phyloP scores from a whole-genome alignment of 768 basidiomycete genomes.

The Multifurca ochricompacta region DNA sequence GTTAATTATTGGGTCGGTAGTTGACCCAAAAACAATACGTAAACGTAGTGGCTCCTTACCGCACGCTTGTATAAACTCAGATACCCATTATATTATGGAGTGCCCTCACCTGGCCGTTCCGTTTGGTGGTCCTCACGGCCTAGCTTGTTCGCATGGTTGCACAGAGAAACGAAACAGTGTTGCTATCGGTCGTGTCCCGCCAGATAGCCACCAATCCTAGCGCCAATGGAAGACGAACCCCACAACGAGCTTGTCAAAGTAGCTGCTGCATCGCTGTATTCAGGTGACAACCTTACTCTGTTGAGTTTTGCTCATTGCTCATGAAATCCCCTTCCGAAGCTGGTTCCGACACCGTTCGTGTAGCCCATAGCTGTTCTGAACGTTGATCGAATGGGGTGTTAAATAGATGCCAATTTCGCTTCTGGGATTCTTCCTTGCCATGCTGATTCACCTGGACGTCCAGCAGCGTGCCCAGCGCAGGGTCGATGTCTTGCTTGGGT shows the following conservation, averaged over 20 bases:
- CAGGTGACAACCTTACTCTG: not conserved
- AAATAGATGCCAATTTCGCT: no score
- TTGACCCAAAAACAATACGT: no score
- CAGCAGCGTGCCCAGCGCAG: not conserved
- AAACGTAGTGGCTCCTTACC: no score
- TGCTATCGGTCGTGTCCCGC: not conserved
- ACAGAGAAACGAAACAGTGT: not conserved
- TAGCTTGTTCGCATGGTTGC: no score
- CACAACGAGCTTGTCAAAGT: not conserved
- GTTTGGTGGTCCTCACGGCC: no score
- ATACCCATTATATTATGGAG: no score
- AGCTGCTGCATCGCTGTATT: constrained; percentile 1
- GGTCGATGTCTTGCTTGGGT: not conserved
- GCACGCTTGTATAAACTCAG: no score
- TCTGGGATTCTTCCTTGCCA: not conserved
- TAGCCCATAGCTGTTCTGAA: no score
- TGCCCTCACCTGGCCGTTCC: no score
- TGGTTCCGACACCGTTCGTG: no score
- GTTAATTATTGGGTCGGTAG: no score
- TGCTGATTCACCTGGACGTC: not conserved
- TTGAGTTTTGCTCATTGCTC: not conserved
- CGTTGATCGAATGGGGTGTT: no score
- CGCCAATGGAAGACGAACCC: not conserved
- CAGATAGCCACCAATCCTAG: not conserved
- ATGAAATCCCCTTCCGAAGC: not conserved